Base-by-base conservation (phyloP, 129 eudicot genomes). In the Tagetes patula region DNA sequence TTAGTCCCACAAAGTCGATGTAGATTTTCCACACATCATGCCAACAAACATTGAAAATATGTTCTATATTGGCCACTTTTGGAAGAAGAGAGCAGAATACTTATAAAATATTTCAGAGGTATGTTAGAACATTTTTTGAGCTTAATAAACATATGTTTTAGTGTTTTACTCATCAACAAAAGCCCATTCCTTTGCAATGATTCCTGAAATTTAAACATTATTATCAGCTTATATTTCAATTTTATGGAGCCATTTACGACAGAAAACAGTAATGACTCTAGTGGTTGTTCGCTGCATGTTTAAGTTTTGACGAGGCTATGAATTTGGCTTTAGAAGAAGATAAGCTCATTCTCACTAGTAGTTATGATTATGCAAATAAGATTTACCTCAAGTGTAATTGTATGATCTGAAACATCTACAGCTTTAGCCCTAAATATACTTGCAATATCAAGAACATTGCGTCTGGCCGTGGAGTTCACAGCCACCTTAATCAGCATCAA, bases 351-450 rank as follows among this genome's bases (percentile, higher is more conserved):
- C 40, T 58, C 38, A 58, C 64, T 7, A 8, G 64, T 8, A 3
- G 11, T 31, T 56, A n/a, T 8, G 36, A 56, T 30, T 56, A 27
- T 56, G 37, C 1, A 1, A 56, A 31, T 39, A 58, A 58, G 11
- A 31, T 32, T 64, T 55, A 90, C 96, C 96, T 92, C 96, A 65
- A 92, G 91, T 61, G 98, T 92, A 41, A 92, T 89, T 66, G 98
- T 92, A 72, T 92, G 98, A 81, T 92, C 98, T 1, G 98, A 92
- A 65, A 89, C 95, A 77, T 92, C 98, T 74, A 89, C 96, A 8
- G 98, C 90, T 82, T 87, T 92, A 43, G 98, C 98, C 82, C 96
- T 85, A 75, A 92, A 92, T 71, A 92, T 92, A 75, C 96, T 92
- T 39, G 98, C 96, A 77, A 92, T 89, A 79, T 92, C 98, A 59